Evolutionary conservation across 2,329 filamentous ascomycete species (phyloP).

Genomic region (Colletotrichum australisinense): DNA sequence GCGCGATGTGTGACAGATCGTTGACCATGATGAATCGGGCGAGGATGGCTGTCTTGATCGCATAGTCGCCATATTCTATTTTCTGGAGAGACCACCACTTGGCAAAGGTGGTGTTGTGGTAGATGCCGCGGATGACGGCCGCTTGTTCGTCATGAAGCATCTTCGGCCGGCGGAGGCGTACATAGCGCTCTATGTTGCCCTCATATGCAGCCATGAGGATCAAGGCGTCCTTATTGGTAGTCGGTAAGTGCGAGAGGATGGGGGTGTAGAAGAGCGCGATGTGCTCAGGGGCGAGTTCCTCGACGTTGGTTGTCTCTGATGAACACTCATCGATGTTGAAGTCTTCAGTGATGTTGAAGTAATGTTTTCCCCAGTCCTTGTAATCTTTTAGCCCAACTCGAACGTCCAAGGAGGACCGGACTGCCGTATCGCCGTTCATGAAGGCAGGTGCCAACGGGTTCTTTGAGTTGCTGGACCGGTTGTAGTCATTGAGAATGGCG

Average conservation of each 20-base stretch:
- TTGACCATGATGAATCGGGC: conserved; percentile 45
- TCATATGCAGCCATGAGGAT: conserved; percentile 51
- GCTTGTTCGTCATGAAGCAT: conserved; percentile 40
- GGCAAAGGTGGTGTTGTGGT: conserved; percentile 50
- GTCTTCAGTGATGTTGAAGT: conserved; percentile 46
- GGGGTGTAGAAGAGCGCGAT: conserved; percentile 42
- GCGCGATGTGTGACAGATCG: conserved; percentile 38
- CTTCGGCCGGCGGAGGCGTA: conserved; percentile 45
- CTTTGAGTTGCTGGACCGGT: conserved; percentile 33
- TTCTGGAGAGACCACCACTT: conserved; percentile 42
- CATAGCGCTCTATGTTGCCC: conserved; percentile 53
- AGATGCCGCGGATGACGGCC: conserved; percentile 49
- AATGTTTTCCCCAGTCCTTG: conserved; percentile 9
- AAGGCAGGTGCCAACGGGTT: conserved; percentile 31
- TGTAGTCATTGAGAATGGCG: conserved; percentile 51
- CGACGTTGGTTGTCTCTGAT: conserved; percentile 31
- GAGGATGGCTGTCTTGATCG: conserved; percentile 37
- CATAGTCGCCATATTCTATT: background rate
- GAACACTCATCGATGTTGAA: conserved; percentile 39
- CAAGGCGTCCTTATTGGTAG: conserved; percentile 49
- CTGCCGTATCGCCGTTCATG: conserved; percentile 51
- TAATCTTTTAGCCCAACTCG: conserved; percentile 12
- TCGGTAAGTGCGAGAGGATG: conserved; percentile 48
- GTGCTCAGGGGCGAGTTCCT: conserved; percentile 3
- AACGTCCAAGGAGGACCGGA: conserved; percentile 35